phyloP scores from a whole-genome alignment of 2,329 filamentous ascomycete genomes.

The Huntiella savannae region DNA sequence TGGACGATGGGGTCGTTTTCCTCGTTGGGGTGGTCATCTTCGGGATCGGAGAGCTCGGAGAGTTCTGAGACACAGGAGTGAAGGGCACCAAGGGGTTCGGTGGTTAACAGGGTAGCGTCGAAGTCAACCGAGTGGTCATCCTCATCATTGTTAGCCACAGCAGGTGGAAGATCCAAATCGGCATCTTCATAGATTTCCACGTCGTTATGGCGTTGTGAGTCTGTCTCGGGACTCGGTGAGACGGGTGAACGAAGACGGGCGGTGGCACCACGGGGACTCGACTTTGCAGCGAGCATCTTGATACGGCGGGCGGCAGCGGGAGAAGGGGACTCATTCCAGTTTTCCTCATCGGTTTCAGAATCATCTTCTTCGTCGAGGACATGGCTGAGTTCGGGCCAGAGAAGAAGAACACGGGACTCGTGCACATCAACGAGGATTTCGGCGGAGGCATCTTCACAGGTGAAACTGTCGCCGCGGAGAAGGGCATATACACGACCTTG shows the following conservation, averaged over 20 bases:
- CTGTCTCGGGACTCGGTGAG: slow-evolving; percentile 13
- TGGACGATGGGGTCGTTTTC: slow-evolving; percentile 88
- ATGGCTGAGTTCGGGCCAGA: slow-evolving; percentile 52
- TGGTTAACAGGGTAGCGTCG: slow-evolving; percentile 16
- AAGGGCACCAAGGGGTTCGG: slow-evolving; percentile 21
- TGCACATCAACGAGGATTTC: slow-evolving; percentile 95
- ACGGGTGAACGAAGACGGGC: slow-evolving; percentile 5
- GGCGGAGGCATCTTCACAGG: slow-evolving; percentile 67
- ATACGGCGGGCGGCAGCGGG: neutral
- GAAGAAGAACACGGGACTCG: slow-evolving; percentile 71
- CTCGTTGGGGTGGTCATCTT: slow-evolving; percentile 65
- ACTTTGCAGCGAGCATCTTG: neutral
- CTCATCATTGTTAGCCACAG: slow-evolving; percentile 15
- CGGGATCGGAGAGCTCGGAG: slow-evolving; percentile 37
- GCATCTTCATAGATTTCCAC: slow-evolving; percentile 56
- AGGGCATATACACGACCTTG: slow-evolving; percentile 74
- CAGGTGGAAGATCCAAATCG: slow-evolving; percentile 27
- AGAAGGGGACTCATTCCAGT: slow-evolving; percentile 45
- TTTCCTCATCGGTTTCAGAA: slow-evolving; percentile 14
- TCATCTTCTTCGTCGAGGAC: slow-evolving; percentile 7
- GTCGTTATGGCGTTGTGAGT: slow-evolving; percentile 14
- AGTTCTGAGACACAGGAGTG: slow-evolving; percentile 23
- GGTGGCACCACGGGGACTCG: slow-evolving; percentile 4
- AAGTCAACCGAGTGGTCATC: slow-evolving; percentile 27
- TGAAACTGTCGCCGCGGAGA: slow-evolving; percentile 73